Percentiles rank a stretch among this genome's conserved stretches.
These are phyloP conservation scores for Beauveria scarabaeidicola DNA, from an alignment of 2,329 filamentous ascomycete species.

Conservation along the genomic window DNA sequence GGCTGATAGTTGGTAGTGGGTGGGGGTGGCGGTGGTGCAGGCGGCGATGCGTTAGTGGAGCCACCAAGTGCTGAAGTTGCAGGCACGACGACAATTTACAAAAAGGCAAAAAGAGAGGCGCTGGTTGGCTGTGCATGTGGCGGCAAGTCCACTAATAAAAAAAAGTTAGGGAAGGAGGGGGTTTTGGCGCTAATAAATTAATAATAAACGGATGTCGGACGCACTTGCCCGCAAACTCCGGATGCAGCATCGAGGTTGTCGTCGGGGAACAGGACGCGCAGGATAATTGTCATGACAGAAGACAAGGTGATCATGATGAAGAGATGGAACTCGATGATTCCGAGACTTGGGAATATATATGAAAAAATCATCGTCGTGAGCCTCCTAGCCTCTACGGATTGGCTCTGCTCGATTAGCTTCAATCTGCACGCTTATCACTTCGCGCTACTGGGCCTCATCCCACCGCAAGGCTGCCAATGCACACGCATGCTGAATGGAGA, in stretches of 20 bases:
- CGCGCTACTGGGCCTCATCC: neutral
- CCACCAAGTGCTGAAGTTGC: neutral
- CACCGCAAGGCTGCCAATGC: conserved; percentile 5
- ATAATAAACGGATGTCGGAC: neutral
- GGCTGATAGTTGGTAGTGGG: neutral
- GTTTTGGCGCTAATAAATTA: neutral
- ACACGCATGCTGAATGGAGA: neutral
- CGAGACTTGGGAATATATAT: too few relatives aligned
- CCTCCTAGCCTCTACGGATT: too few relatives aligned
- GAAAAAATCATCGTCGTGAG: too few relatives aligned
- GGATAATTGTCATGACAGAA: too few relatives aligned
- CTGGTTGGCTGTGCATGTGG: neutral
- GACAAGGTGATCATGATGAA: too few relatives aligned
- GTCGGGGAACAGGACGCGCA: too few relatives aligned
- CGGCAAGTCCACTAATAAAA: neutral
- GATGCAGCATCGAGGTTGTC: neutral
- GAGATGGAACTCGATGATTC: too few relatives aligned
- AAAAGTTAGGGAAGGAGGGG: neutral
- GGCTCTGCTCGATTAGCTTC: neutral
- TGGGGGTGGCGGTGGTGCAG: neutral
- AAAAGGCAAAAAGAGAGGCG: neutral
- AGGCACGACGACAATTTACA: neutral
- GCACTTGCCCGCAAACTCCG: conserved; percentile 9
- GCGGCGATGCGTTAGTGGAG: neutral
- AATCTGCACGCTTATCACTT: neutral